Evolutionary conservation across 108 stramenopile genomes (phyloP), one percentile per base, ranked within the genome.

Genomic region (Cyclotella sp.): DNA sequence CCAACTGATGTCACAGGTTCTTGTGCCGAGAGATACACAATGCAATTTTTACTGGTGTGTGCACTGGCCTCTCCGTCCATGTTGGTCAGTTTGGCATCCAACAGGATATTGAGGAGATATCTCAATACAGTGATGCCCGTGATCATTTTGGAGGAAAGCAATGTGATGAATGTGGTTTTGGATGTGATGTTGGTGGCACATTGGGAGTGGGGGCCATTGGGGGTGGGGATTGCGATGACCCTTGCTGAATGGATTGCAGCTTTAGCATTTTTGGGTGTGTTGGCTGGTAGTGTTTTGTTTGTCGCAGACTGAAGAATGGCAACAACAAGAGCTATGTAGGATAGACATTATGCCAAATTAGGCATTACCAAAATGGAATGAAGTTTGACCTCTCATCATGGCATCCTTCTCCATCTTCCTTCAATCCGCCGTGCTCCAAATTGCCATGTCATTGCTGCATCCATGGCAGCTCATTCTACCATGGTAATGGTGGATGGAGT

Each of bases 161-260:
- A 95, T 75, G 13, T 85, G 10, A 64, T 95, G 16, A 95, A 95
- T 68, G 76, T 95, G 29, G 45, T 73, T 0, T 75, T 95, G 43
- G 94, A 95, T 74, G 75, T 92, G 26, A 54, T 89, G 9, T 72
- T 93, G 28, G 91, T 95, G 59, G 83, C 64, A 4, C 72, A 75
- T 19, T 51, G 72, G 30, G 81, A 76, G n/a, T 70, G 92, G 75
- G 92, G 94, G n/a, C 92, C 94, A 16, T 67, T 72, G 45, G 94
- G 94, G 29, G 92, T 92, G 2, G 92, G 91, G 13, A 92, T 95
- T 75, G 94, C 94, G 9, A 95, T 92, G 5, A 95, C 94, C 2
- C 76, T 84, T 9, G 92, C 92, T 0, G 94, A 95, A 77, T 93
- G 90, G 90, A 89, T 95, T 45, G 78, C 83, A 46, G 92, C 94